Percentiles rank a stretch among this genome's conserved stretches.
Evolutionary conservation across 2,329 filamentous ascomycete species (phyloP).

Genomic region (Colletotrichum simmondsii): DNA sequence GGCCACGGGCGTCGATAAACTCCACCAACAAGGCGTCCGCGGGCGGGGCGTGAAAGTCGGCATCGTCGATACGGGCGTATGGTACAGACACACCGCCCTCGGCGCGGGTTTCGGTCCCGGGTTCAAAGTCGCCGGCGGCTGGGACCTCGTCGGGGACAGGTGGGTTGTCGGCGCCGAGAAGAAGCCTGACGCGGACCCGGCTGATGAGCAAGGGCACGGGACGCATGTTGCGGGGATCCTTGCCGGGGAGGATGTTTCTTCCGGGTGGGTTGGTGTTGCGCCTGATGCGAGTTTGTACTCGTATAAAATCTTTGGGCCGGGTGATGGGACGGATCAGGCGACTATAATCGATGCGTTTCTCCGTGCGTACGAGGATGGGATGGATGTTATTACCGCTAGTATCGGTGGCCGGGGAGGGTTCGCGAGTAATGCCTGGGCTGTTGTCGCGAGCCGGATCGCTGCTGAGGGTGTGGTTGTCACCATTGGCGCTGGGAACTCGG

Average conservation of each 20-base stretch:
- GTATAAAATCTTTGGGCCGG: conserved; percentile 40
- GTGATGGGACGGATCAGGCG: conserved; percentile 27
- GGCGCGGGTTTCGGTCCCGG: conserved; percentile 60
- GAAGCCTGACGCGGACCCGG: conserved; percentile 47
- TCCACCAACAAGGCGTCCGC: conserved; percentile 31
- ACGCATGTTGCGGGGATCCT: conserved; percentile 46
- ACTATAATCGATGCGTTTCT: conserved; percentile 38
- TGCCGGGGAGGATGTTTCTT: conserved; percentile 37
- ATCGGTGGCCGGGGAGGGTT: conserved; percentile 40
- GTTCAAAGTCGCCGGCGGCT: conserved; percentile 55
- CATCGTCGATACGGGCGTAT: conserved; percentile 36
- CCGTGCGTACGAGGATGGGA: conserved; percentile 42
- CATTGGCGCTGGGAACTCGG: conserved; percentile 54
- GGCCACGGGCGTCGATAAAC: conserved; percentile 35
- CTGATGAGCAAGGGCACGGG: conserved; percentile 42
- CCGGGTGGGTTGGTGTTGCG: conserved; percentile 39
- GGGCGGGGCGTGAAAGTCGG: conserved; percentile 37
- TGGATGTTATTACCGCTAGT: conserved; percentile 42
- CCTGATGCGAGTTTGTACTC: conserved; percentile 37
- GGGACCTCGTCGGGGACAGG: conserved; percentile 54
- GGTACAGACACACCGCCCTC: conserved; percentile 40
- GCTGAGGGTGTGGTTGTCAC: conserved; percentile 54
- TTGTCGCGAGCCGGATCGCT: conserved; percentile 52
- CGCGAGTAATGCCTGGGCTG: conserved; percentile 48
- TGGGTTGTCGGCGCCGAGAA: conserved; percentile 40